Base-by-base conservation (phyloP, 768 basidiomycete genomes). In the Leccinum variicolor region DNA sequence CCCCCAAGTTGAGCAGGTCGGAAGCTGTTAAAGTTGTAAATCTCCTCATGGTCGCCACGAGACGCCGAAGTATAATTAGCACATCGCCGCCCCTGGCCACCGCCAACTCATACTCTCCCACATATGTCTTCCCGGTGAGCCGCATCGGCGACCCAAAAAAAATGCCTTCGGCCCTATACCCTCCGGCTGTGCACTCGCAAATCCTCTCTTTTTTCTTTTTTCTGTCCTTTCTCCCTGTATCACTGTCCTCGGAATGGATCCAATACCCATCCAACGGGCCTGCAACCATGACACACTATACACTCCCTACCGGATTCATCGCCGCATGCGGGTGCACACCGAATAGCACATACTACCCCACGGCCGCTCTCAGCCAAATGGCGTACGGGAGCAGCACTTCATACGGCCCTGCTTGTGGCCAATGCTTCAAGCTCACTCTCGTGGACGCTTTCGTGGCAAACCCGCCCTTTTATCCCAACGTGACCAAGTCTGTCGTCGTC, bases 271-370 rank as follows among this genome's bases (percentile, higher is more conserved):
- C 77, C 10, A 68, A 75, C 50, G 89, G 91, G 33, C 74, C 76
- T 41, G 92, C 90, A 15, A 89, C 89, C 13, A 77, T 93, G 75
- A 90, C 89, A n/a, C 86, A 91, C 68, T 91, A 92, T 67, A 73
- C 70, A 41, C 70, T 84, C 8, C 82, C 75, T 59, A 53, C 68
- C 14, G 65, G 69, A 26, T 74, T 73, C 56, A 66, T 92, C 59
- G 88, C 89, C 25, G 77, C 87, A 1, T 92, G 91, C 65, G 92
- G 91, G 55, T 94, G 92, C 69, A 84, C 84, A 2, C 79, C 80
- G 9, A 75, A 77, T 48, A 86, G 84, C 59, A 85, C 84, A 28
- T 66, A 73, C 52, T 90, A 86, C 63, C 90, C 91, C 6, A 93
- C 90, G 1, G 91, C 86, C 10, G 91, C 91, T 9, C 72, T 93